Conservation (phyloP, 495 filamentous ascomycete genomes). For the Physcia stellaris region DNA sequence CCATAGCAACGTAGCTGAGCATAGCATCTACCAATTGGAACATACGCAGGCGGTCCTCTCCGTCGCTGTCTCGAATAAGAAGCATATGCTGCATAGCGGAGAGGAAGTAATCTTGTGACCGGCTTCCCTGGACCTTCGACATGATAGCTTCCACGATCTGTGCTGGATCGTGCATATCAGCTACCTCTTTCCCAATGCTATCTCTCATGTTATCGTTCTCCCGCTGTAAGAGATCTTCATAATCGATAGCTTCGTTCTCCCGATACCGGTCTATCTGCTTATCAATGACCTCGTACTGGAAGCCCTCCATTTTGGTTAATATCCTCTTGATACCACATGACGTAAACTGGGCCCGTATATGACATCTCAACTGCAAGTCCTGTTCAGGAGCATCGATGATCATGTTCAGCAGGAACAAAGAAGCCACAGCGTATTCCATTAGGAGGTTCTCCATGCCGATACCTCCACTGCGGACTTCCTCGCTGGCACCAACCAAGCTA, state of each 20-base stretch:
- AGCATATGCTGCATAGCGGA: constrained; percentile 92
- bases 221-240: constrained; percentile 88
- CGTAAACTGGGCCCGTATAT: constrained; percentile 92
- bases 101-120: constrained; percentile 88
- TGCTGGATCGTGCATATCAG: constrained; percentile 83
- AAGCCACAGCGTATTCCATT: constrained; percentile 97
- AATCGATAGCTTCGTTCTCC: constrained; percentile 91
- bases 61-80: constrained; percentile 82
- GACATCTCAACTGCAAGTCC: constrained; percentile 81
- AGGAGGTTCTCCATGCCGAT: constrained; percentile 98
- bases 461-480: constrained; percentile 91
- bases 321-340: constrained; percentile 93
- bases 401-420: constrained; percentile 92
- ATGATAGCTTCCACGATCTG: constrained; percentile 93
- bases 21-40: constrained; percentile 97
- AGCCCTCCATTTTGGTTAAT: constrained; percentile 91
- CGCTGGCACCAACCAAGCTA: constrained; percentile 88
- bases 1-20: constrained; percentile 98
- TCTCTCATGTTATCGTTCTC: constrained; percentile 86
- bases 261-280: constrained; percentile 94
- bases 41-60: constrained; percentile 86
- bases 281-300: constrained; percentile 96
- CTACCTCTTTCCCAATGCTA: constrained; percentile 77
- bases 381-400: constrained; percentile 80
- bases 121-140: constrained; percentile 66